Conservation (phyloP, 306 rosid species). For the Prunus campanulata region DNA sequence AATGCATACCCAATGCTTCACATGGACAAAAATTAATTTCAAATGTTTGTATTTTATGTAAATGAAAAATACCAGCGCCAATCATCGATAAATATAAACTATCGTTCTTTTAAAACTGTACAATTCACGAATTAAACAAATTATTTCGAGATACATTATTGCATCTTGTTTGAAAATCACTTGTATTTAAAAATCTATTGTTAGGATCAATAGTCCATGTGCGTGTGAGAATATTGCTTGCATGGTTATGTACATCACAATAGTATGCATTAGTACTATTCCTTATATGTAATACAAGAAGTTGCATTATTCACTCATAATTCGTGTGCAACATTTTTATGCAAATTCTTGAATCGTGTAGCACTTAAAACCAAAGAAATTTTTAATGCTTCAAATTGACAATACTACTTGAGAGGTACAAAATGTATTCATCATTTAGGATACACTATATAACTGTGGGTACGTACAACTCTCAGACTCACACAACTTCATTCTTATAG, state of each 20-base stretch:
- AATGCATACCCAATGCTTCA: not conserved
- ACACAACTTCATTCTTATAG: not conserved
- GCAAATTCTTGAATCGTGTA: conserved; percentile 27
- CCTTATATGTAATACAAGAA: too few relatives aligned
- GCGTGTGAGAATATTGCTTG: not conserved
- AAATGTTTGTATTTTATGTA: too few relatives aligned
- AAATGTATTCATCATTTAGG: not conserved
- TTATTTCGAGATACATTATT: not conserved
- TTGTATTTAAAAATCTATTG: not conserved
- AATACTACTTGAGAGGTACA: not conserved
- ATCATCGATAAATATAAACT: not conserved
- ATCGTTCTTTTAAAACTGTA: not conserved
- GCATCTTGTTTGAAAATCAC: not conserved
- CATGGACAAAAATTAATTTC: not conserved
- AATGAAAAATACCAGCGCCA: not conserved
- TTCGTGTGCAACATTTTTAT: not conserved
- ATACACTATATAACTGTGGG: not conserved
- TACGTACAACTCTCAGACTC: not conserved
- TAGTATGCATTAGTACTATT: not conserved
- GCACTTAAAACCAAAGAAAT: conserved; percentile 15
- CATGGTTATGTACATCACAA: not conserved
- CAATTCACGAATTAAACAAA: not conserved
- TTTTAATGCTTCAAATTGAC: not conserved
- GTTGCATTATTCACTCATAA: too few relatives aligned
- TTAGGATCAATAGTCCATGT: not conserved